These are phyloP conservation scores for Coix lacrymajobi DNA, from an alignment of 176 grass and related monocot genomes.

Conservation along the genomic window DNA sequence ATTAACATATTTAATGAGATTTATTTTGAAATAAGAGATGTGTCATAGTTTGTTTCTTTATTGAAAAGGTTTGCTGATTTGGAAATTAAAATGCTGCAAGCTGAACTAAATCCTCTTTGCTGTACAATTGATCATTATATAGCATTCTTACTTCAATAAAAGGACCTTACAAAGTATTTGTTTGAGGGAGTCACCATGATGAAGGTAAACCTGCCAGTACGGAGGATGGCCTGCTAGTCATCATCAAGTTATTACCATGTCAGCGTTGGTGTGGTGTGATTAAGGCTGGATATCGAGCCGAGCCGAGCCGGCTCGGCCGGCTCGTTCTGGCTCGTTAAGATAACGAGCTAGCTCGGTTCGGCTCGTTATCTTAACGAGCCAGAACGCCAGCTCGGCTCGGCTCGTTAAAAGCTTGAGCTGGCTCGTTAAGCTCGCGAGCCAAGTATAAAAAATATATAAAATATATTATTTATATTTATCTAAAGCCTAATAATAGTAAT, in stretches of 20 bases:
- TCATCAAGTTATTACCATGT: background rate
- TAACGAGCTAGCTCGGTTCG: too few species aligned
- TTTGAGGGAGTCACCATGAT: background rate
- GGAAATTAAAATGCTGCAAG: background rate
- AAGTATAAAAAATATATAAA: too few species aligned
- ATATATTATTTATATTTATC: too few species aligned
- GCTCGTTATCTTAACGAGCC: too few species aligned
- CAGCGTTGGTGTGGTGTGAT: background rate
- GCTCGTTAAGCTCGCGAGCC: too few species aligned
- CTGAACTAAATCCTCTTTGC: constrained; percentile 3
- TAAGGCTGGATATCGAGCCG: too few species aligned
- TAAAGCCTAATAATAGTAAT: too few species aligned
- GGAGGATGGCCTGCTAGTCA: background rate
- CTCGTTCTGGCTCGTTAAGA: too few species aligned
- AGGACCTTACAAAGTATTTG: background rate
- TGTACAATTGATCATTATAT: background rate
- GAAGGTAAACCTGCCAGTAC: background rate
- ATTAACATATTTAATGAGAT: background rate
- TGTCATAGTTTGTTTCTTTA: background rate
- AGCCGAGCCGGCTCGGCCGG: too few species aligned
- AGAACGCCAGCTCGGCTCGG: too few species aligned
- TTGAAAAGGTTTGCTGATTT: background rate
- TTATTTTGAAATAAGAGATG: background rate
- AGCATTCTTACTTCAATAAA: background rate
- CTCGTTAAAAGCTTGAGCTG: too few species aligned